Evolutionary conservation across 2,329 filamentous ascomycete genomes (phyloP), one percentile per base, ranked within the genome.

Genomic region (Fusarium irregulare): DNA sequence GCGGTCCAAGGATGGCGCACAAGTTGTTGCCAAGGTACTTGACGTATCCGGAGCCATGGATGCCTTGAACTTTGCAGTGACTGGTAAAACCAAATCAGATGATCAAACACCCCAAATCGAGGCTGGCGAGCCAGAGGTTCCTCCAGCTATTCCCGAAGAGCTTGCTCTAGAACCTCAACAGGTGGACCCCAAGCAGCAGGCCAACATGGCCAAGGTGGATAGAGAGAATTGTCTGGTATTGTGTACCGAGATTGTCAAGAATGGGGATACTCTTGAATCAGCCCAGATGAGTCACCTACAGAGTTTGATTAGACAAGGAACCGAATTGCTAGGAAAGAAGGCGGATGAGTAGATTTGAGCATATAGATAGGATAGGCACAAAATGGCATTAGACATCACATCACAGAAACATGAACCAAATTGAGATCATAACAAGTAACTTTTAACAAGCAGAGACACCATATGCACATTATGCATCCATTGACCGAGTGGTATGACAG

Each of bases 191-290:
- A 78, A 78, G 25, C 80, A 83, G 57, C 76, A 80, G 44, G 83
- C 81, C 2, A 81, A 80, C 45, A 85, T 86, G 80, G 78, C 79
- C 2, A 82, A 82, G 63, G 80, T 87, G 8, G 88, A 91, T 71
- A 82, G 87, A 11, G 88, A 90, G 76, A 91, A 91, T 65, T 87
- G 83, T 0, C 77, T 91, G 23, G 86, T 91, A 1, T 76, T 91
- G 60, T 82, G 89, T 6, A 83, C 83, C 3, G 85, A 89, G 76
- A 72, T 91, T 56, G 71, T 89, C 42, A 83, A 82, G 72, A 81
- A 80, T 46, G 78, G 81, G 0, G 76, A 78, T 2, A 78, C 81
- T 9, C 73, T 88, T 68, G 76, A 83, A 2, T 69, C 80, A 3
- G 75, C 78, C 63, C 80, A 81, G 28, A 76, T 77, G 47, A 76